Evolutionary conservation across 2,329 filamentous ascomycete genomes (phyloP), one percentile per base, ranked within the genome.

Genomic region (Diaporthe amygdali): DNA sequence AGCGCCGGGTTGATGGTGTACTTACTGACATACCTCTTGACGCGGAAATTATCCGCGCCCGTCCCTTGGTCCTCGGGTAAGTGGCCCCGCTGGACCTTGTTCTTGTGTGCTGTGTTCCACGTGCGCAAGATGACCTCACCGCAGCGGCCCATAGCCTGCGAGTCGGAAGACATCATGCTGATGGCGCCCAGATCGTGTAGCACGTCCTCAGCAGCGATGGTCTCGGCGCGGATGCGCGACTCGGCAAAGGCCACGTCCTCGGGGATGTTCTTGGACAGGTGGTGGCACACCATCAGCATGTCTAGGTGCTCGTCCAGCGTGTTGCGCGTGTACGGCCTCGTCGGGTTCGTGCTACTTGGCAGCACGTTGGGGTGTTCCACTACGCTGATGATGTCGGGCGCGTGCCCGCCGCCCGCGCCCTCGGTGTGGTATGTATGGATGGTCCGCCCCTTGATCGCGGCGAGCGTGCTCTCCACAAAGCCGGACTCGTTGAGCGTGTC

Each of bases 241-340:
- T 98, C 96, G 59, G 96, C 96, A 78, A 98, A 98, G 1, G 95
- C 95, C 17, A 98, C 93, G 79, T 98, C 96, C 83, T 98, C 96
- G 71, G 95, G 94, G 72, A 98, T 98, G 82, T 97, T 92, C 81
- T 94, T 94, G 66, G 92, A 95, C 12, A 98, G 86, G 79, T 98
- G 96, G 81, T 98, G 96, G 85, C 96, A 98, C 46, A 97, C 94
- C 96, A 98, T 98, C 56, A 98, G 85, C 96, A 98, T 98, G 84
- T 98, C 96, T 17, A 98, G 89, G 82, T 98, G 96, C 82, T 98
- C 96, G 78, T 98, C 96, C 0, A 98, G 88, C 0, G 96, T 98
- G 84, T 98, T 98, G 75, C 88, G 87, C 2, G 96, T 98, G 82
- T 91, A 98, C 0, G 96, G 96, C 2, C 95, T 88, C 1, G 96